Evolutionary conservation across 1,284 basidiomycete genomes (phyloP), one percentile per base, ranked within the genome.

Genomic region (Crepidotus sp.): DNA sequence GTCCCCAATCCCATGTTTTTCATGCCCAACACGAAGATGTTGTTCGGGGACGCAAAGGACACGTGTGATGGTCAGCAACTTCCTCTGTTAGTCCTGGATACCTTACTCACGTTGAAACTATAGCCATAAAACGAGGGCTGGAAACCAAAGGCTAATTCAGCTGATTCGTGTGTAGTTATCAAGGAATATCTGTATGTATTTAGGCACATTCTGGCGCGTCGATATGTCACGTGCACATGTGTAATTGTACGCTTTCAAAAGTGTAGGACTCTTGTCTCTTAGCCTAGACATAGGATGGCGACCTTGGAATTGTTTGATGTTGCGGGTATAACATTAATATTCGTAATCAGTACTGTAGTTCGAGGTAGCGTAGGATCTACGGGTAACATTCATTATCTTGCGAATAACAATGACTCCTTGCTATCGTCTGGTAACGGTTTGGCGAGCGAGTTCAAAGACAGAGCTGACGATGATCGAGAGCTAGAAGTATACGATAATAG

Each of bases 1-100:
- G 48, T 49, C 7, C 48, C 48, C 3, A 49, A 49, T 21, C 48
- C 48, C 7, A 45, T 56, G 35, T 91, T 91, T 70, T 91, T 80
- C 63, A 88, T 89, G 79, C 77, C 80, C 21, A 81, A 82, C 45
- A 85, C 87, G 34, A 85, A 83, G 66, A 91, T 91, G 88, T 56
- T 91, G 50, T 91, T 91, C 54, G 88, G 88, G 40, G 88, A 91
- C 61, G 88, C 88, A 29, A 89, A 87, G 61, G 80, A 83, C 55
- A 83, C 82, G 27, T 90, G 87, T 55, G 87, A 91, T 61, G 85
- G 83, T 83, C 49, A 52, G 73, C 54, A 18, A 48, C 21, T 22
- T 14, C 27, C 14, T 10, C 4, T 25, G 36, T 13, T 29, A 19
- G 32, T 19, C 18, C n/a, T 10, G 38, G 26, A 22, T 11, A 36